Percentiles rank a stretch among this genome's conserved stretches.
phyloP scores from a whole-genome alignment of 805 yeast species.

The Suhomyces pyralidae region DNA sequence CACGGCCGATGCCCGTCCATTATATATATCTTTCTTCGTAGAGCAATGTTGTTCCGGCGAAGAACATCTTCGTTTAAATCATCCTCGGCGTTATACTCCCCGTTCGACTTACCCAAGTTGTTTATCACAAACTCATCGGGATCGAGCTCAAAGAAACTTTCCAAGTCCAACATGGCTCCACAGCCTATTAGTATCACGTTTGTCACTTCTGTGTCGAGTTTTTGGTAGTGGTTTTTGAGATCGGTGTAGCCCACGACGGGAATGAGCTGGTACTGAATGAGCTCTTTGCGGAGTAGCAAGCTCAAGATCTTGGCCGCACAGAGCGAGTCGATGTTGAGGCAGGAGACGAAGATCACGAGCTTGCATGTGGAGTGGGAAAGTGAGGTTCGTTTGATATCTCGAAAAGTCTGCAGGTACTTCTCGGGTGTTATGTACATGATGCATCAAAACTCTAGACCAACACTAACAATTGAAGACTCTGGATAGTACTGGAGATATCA shows the following conservation, averaged over 20 bases:
- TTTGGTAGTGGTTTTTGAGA: slow-evolving; percentile 56
- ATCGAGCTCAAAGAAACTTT: slow-evolving; percentile 64
- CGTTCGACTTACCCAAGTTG: slow-evolving; percentile 4
- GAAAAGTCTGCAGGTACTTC: slow-evolving; percentile 65
- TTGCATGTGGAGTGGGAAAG: slow-evolving; percentile 91
- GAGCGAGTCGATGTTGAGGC: slow-evolving; percentile 86
- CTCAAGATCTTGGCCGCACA: slow-evolving; percentile 83
- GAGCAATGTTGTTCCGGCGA: slow-evolving; percentile 14
- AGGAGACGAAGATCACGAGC: slow-evolving; percentile 81
- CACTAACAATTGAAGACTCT: no score
- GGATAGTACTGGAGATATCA: no score
- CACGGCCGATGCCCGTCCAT: slow-evolving; percentile 95
- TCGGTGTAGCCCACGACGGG: slow-evolving; percentile 94
- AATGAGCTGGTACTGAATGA: slow-evolving; percentile 81
- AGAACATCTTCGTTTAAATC: slow-evolving; percentile 18
- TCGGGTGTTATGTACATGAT: slow-evolving; percentile 73
- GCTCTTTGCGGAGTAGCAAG: slow-evolving; percentile 66
- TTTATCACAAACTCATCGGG: slow-evolving; percentile 48
- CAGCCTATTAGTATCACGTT: slow-evolving; percentile 85
- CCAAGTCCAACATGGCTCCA: slow-evolving; percentile 89
- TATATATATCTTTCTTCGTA: slow-evolving; percentile 66
- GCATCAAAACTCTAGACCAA: no score
- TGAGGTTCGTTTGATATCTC: slow-evolving; percentile 65
- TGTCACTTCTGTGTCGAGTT: slow-evolving; percentile 69
- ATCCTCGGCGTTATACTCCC: slow-evolving; percentile 11